Evolutionary conservation across 2,329 filamentous ascomycete genomes (phyloP), one percentile per base, ranked within the genome.

Genomic region (Monilinia fructicola): DNA sequence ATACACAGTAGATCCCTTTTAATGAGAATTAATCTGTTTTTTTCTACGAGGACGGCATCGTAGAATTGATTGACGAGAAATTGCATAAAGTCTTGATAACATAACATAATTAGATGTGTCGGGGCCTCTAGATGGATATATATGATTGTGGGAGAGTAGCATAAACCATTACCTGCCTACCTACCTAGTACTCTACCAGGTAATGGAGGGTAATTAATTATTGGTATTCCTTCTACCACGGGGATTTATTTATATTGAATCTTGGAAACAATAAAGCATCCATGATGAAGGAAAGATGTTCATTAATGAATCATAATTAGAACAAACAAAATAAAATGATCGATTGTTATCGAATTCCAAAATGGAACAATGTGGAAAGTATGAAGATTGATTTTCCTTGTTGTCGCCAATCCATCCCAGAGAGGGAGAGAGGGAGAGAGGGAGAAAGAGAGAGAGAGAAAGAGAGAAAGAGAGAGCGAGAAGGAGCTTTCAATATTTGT

Each of bases 291-390:
- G 46, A 48, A 35, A 35, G 31, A 35, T 44, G 12, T 18, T 16
- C 18, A 44, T 44, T 5, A 44, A 59, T 59, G 28, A 48, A 59
- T 35, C n/a, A n/a, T n/a, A n/a, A n/a, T n/a, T n/a, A 48, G 12
- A 48, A 59, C 12, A 21, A 58, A 44, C 28, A 16, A 35, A 35
- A 7, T 35, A 7, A 35, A 35, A 35, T 5, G 31, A 35, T 35
- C 5, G 1, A 35, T 35, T 35, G 31, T 35, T 35, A 35, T 7
- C 31, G 9, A 35, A 35, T 42, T n/a, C 55, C 42, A 35, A 60
- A 60, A 60, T 60, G 42, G 56, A 60, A 60, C 56, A 48, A 60
- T 48, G 2, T 35, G 28, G 48, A 48, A 23, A 46, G n/a, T 50
- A 23, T 50, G n/a, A 50, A 60, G 9, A 28, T 46, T 12, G 6